phyloP scores from a whole-genome alignment of 805 yeast species.

The Kuraishia cidri region DNA sequence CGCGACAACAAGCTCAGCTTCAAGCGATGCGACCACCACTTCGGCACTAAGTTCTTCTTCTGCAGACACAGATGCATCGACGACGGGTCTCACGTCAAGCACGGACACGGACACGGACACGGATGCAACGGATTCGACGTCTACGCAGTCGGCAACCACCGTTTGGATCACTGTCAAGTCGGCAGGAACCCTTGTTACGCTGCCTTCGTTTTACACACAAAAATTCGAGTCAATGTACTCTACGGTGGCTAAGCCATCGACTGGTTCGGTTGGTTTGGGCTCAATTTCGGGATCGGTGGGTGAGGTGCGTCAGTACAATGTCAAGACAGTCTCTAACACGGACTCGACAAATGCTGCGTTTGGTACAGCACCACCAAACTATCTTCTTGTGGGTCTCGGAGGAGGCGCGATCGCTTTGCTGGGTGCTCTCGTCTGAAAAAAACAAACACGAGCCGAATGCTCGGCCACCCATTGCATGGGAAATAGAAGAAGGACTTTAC shows the following conservation, averaged over 20 bases:
- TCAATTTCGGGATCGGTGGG: constrained; percentile 64
- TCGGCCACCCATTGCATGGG: no score
- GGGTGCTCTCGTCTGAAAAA: constrained; percentile 1
- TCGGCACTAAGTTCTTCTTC: constrained; percentile 4
- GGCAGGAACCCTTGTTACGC: constrained; percentile 30
- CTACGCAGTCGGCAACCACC: constrained; percentile 20
- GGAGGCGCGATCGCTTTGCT: constrained; percentile 1
- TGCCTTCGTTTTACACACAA: constrained; percentile 44
- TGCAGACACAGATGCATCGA: constrained; percentile 4
- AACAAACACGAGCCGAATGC: background rate
- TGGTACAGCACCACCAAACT: background rate
- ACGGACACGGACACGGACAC: constrained; percentile 6
- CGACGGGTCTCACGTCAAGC: constrained; percentile 5
- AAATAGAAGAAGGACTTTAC: no score
- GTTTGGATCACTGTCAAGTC: constrained; percentile 45
- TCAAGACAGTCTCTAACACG: constrained; percentile 29
- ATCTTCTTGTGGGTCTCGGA: background rate
- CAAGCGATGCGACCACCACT: constrained; percentile 4
- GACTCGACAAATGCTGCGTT: background rate
- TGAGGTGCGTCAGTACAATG: constrained; percentile 30
- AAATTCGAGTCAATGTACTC: constrained; percentile 32
- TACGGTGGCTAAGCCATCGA: constrained; percentile 32
- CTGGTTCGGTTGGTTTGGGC: constrained; percentile 78
- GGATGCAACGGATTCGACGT: constrained; percentile 7
- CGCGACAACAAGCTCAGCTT: constrained; percentile 4